These are phyloP conservation scores for Lithohypha guttulata DNA, from an alignment of 2,329 filamentous ascomycete genomes.

Conservation along the genomic window DNA sequence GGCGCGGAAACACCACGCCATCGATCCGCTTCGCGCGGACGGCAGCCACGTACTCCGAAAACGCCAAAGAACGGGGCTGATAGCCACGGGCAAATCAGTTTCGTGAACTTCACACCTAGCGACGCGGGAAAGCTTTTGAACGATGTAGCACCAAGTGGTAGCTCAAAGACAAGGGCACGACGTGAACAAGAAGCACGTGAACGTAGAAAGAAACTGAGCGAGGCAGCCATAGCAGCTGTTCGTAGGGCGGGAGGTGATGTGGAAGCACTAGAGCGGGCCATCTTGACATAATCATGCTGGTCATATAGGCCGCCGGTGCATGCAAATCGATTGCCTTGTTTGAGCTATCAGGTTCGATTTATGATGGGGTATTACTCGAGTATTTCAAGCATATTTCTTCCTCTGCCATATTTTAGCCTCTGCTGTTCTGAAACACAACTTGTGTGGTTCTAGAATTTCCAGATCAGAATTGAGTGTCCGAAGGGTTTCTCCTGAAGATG, in stretches of 20 bases:
- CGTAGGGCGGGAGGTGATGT: slow-evolving; percentile 37
- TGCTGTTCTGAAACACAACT: too few species aligned
- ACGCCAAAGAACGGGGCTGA: slow-evolving; percentile 22
- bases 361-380: too few species aligned
- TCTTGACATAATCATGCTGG: background rate
- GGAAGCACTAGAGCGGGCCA: slow-evolving; percentile 26
- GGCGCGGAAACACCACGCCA: slow-evolving; percentile 15
- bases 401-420: too few species aligned
- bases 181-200: slow-evolving; percentile 81
- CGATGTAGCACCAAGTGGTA: slow-evolving; percentile 84
- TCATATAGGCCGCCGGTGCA: too few species aligned
- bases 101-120: slow-evolving; percentile 81
- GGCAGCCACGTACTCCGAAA: slow-evolving; percentile 22
- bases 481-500: too few species aligned
- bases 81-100: slow-evolving; percentile 31
- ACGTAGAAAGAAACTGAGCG: slow-evolving; percentile 43
- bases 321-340: too few species aligned
- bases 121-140: slow-evolving; percentile 72
- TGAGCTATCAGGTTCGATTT: too few species aligned
- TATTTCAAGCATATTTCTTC: too few species aligned
- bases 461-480: too few species aligned
- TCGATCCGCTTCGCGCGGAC: slow-evolving; percentile 15
- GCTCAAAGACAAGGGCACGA: slow-evolving; percentile 86
- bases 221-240: slow-evolving; percentile 28
- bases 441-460: too few species aligned